These are phyloP conservation scores for Penicillium coffeae DNA, from an alignment of 495 filamentous ascomycete species.

Conservation along the genomic window DNA sequence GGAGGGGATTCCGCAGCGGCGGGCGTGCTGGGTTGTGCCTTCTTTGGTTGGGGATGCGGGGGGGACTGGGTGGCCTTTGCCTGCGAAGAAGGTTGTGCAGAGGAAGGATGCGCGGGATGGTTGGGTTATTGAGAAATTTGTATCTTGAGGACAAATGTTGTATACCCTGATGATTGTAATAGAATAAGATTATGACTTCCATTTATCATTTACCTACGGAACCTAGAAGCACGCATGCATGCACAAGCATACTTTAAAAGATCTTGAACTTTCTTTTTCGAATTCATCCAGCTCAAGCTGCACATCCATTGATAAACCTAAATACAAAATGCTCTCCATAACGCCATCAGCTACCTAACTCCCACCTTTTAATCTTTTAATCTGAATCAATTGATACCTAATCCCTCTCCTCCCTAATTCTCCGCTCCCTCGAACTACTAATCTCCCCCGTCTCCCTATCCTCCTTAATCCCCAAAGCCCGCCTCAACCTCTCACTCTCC, in stretches of 20 bases:
- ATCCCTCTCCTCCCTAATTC: slow-evolving; percentile 32
- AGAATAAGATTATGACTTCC: slow-evolving; percentile 22
- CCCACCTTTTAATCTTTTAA: not conserved
- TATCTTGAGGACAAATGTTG: slow-evolving; percentile 20
- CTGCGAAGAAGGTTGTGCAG: slow-evolving; percentile 78
- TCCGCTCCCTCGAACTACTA: slow-evolving; percentile 44
- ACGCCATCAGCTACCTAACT: not conserved
- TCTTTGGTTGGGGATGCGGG: slow-evolving; percentile 63
- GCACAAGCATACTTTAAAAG: not conserved
- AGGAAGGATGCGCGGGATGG: slow-evolving; percentile 63
- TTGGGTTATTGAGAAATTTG: slow-evolving; percentile 72
- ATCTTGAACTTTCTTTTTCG: not conserved
- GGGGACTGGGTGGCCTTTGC: slow-evolving; percentile 77
- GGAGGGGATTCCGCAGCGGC: slow-evolving; percentile 50
- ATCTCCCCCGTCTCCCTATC: slow-evolving; percentile 86
- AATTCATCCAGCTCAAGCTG: not conserved
- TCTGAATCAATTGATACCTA: slow-evolving; percentile 1
- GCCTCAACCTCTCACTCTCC: slow-evolving; percentile 85
- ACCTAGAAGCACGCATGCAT: too few relatives aligned
- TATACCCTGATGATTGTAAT: not conserved
- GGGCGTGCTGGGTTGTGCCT: slow-evolving; percentile 81
- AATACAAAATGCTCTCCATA: not conserved
- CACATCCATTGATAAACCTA: too few relatives aligned
- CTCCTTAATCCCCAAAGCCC: slow-evolving; percentile 81
- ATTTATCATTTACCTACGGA: too few relatives aligned